These are phyloP conservation scores for Xylaria sp. DNA, from an alignment of 2,329 filamentous ascomycete species.

Conservation along the genomic window DNA sequence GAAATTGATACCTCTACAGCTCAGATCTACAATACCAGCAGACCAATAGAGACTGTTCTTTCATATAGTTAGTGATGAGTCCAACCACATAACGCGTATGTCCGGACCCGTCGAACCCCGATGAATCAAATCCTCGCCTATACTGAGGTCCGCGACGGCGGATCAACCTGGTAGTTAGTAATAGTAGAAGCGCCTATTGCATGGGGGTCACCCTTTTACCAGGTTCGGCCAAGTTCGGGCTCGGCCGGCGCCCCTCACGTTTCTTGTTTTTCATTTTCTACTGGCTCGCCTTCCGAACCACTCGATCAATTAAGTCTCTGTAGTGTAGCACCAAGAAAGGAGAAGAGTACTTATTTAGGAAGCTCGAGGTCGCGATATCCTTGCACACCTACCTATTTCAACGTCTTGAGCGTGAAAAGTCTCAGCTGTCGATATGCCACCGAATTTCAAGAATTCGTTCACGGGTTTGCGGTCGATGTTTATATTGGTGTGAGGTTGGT, in stretches of 20 bases:
- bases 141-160: neutral
- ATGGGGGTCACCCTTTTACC: neutral
- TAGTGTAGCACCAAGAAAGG: constrained; percentile 19
- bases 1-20: no score
- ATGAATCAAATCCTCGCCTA: no score
- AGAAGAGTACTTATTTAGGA: constrained; percentile 29
- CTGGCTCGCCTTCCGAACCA: constrained; percentile 11
- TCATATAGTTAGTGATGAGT: neutral
- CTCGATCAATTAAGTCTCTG: constrained; percentile 1
- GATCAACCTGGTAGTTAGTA: neutral
- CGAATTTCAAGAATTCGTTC: neutral
- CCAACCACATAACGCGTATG: constrained; percentile 3
- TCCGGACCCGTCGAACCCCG: neutral
- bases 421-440: neutral
- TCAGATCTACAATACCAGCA: neutral
- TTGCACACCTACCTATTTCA: constrained; percentile 31
- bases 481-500: neutral
- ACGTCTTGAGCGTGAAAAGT: neutral
- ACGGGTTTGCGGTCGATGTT: neutral
- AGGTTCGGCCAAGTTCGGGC: constrained; percentile 8
- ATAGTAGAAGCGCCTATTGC: constrained; percentile 6
- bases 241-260: constrained; percentile 17
- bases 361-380: constrained; percentile 20
- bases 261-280: constrained; percentile 21
- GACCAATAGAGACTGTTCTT: neutral